Evolutionary conservation across 441 rosid genomes (phyloP), one percentile per base, ranked within the genome.

Genomic region (Melianthus villosus): DNA sequence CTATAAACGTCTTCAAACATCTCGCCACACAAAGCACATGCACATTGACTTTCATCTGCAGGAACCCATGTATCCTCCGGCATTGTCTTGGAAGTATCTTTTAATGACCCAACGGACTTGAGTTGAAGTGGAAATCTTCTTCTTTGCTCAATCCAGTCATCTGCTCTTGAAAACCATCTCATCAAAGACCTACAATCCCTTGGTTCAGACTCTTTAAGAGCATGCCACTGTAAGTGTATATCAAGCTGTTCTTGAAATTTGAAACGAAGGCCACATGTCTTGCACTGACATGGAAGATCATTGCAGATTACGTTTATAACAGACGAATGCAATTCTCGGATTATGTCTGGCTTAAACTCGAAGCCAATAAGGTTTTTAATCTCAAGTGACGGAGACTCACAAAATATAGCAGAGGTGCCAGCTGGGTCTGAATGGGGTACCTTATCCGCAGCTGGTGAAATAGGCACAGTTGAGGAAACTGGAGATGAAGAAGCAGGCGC

Each of bases 11-110:
- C 94, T 59, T 84, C 93, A 65, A 91, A 91, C 34, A 84, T 48
- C 58, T 82, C 84, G 26, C 96, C 98, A 46, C 98, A 91, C 39
- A 84, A 40, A 51, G 82, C 38, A 56, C 98, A 91, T n/a, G 72
- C 93, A 57, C 66, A 70, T 46, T 82, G 96, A 52, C 65, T 64
- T 59, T 91, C 98, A 65, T 84, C 86, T 4, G 84, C 91, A 39
- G 64, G 68, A 57, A 79, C 80, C 57, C 65, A 60, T 13, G 58
- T 67, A 46, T 61, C 83, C 50, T 57, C 62, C 12, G 50, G 74
- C 9, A 35, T 51, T 4, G 40, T 52, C 49, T 32, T 51, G 20
- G 51, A 58, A 31, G 61, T 15, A 27, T 65, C 71, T 40, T 68
- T 64, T 26, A 46, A 25, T 17, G 26, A 44, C 43, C 38, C 59